A percentile compares a stretch with the other conserved stretches of the same genome.
Conservation (phyloP, 2,329 filamentous ascomycete species). For the Bipolaris zeicola region DNA sequence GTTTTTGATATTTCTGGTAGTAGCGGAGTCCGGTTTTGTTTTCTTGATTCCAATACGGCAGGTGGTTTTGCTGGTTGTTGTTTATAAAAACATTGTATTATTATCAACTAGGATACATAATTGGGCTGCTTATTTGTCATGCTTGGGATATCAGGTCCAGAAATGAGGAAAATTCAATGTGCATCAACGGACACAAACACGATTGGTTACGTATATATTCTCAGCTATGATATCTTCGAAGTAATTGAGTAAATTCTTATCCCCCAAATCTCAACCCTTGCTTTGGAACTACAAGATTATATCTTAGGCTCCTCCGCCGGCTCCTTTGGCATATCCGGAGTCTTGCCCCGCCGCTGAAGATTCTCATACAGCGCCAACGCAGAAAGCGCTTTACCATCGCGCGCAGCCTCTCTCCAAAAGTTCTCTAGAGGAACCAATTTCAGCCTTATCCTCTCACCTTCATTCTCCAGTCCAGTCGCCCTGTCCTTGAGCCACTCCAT, state of each 20-base stretch:
- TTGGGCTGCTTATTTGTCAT: neutral
- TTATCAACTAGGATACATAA: neutral
- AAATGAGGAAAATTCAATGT: neutral
- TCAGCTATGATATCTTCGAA: too few species aligned
- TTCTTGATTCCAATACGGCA: neutral
- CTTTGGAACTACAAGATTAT: too few species aligned
- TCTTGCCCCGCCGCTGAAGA: slow-evolving; percentile 54
- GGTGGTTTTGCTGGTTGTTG: neutral
- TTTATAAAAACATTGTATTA: neutral
- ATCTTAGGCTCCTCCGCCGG: slow-evolving; percentile 17
- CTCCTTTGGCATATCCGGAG: slow-evolving; percentile 37
- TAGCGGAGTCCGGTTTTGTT: neutral
- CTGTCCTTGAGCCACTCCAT: slow-evolving; percentile 59
- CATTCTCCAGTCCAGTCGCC: slow-evolving; percentile 59
- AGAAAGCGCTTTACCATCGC: slow-evolving; percentile 63
- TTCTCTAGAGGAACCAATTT: slow-evolving; percentile 59
- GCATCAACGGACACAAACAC: neutral
- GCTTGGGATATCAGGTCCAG: neutral
- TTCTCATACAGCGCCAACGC: slow-evolving; percentile 62
- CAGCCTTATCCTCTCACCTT: slow-evolving; percentile 65
- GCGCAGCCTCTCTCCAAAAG: slow-evolving; percentile 60
- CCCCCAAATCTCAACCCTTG: too few species aligned
- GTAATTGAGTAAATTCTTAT: too few species aligned
- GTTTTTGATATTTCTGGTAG: neutral
- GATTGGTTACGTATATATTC: neutral